phyloP scores from a whole-genome alignment of 1,284 basidiomycete genomes.

The Ceratobasidium sp. region DNA sequence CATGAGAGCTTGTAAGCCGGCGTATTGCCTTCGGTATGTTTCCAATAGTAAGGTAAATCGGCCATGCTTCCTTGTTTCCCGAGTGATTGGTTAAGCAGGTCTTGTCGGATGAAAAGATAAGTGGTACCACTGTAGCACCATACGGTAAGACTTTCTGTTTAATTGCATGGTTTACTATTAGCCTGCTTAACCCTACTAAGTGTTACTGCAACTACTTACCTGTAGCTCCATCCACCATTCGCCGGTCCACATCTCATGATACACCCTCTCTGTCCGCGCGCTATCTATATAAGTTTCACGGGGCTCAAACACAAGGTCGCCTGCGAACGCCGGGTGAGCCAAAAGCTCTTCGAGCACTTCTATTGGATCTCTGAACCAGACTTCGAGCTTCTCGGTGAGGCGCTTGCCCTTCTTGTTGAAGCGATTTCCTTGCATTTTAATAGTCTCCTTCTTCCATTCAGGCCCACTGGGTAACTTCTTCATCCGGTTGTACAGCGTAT shows the following conservation, averaged over 20 bases:
- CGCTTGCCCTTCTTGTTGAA: slow-evolving; percentile 48
- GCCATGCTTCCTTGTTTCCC: slow-evolving; percentile 33
- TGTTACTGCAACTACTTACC: not conserved
- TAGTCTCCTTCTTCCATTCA: slow-evolving; percentile 51
- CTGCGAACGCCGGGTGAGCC: not conserved
- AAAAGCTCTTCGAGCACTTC: slow-evolving; percentile 58
- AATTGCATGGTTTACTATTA: not conserved
- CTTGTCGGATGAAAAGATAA: slow-evolving; percentile 44
- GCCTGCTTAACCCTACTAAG: not conserved
- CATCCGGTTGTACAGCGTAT: slow-evolving; percentile 50
- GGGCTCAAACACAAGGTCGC: not conserved
- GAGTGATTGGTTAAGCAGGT: slow-evolving; percentile 24
- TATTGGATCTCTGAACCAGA: slow-evolving; percentile 57
- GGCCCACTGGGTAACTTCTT: slow-evolving; percentile 52
- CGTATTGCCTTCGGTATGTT: slow-evolving; percentile 46
- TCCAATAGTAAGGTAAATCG: slow-evolving; percentile 41
- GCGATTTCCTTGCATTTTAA: slow-evolving; percentile 53
- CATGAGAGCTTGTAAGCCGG: not conserved
- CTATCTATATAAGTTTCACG: not conserved
- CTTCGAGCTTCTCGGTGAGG: slow-evolving; percentile 52
- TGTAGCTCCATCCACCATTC: not conserved
- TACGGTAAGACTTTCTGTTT: not conserved
- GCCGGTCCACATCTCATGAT: slow-evolving; percentile 2
- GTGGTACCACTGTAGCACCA: slow-evolving; percentile 34
- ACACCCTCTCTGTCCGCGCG: not conserved